Evolutionary conservation across 148 eudicot genomes (phyloP).

Genomic region (Rhododendron vialii): DNA sequence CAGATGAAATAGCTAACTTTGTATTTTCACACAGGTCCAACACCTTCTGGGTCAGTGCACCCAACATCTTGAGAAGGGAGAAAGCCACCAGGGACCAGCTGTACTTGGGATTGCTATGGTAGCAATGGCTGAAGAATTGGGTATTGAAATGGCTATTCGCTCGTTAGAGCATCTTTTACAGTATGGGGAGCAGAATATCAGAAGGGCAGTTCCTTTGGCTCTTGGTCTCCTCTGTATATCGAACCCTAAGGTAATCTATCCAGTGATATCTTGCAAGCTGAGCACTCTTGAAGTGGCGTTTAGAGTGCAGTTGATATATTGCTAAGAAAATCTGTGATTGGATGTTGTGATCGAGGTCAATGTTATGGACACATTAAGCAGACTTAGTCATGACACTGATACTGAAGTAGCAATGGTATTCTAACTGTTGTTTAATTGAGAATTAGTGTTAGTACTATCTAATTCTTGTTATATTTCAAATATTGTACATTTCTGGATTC

Average conservation of each 20-base stretch:
- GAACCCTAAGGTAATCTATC: slow-evolving; percentile 63
- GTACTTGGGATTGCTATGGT: too few relatives aligned
- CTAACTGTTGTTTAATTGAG: background rate
- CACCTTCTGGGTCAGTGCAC: too few relatives aligned
- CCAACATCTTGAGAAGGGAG: too few relatives aligned
- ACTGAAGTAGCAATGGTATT: slow-evolving; percentile 87
- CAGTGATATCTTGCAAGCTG: background rate
- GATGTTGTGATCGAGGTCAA: slow-evolving; percentile 52
- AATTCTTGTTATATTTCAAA: background rate
- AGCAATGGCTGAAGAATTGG: too few relatives aligned
- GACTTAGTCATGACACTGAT: slow-evolving; percentile 93
- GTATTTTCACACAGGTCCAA: too few relatives aligned
- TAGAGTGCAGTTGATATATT: background rate
- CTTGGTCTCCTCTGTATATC: slow-evolving; percentile 90
- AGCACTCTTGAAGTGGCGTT: background rate
- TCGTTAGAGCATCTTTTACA: slow-evolving; percentile 90
- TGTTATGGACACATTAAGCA: slow-evolving; percentile 94
- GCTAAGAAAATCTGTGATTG: slow-evolving; percentile 5
- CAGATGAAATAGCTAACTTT: too few relatives aligned
- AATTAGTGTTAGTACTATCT: background rate
- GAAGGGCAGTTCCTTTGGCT: slow-evolving; percentile 92
- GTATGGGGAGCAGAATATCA: slow-evolving; percentile 91
- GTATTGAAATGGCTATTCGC: too few relatives aligned
- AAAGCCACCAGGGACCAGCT: too few relatives aligned
- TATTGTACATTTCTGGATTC: background rate